These are phyloP conservation scores for Pseudocohnilembus persalinus DNA, from an alignment of 169 alveolate genomes.

Conservation along the genomic window DNA sequence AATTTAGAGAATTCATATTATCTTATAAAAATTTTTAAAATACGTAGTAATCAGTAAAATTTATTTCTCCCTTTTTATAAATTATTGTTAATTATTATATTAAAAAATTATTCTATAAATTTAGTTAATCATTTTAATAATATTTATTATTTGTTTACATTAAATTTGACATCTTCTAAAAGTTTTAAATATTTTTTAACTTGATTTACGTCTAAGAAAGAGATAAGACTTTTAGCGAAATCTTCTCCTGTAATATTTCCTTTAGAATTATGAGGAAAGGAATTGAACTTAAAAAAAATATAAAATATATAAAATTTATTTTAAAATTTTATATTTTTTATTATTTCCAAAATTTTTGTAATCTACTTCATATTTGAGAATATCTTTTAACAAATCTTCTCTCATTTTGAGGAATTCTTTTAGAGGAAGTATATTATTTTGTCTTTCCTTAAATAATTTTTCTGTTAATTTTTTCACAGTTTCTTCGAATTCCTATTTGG, in stretches of 20 bases:
- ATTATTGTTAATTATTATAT: too few relatives aligned
- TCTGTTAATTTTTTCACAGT: background rate
- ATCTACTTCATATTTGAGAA: background rate
- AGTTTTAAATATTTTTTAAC: constrained; percentile 5
- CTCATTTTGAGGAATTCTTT: background rate
- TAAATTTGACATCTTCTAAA: constrained; percentile 10
- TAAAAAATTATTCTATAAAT: too few relatives aligned
- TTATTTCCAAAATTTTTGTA: background rate
- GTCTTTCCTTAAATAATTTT: background rate
- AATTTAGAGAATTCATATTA: background rate
- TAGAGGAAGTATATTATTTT: background rate
- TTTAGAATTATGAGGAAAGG: background rate
- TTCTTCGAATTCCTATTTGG: background rate
- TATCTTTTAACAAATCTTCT: constrained; percentile 12
- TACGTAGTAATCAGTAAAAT: constrained; percentile 1
- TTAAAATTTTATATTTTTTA: background rate
- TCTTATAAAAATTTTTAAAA: constrained; percentile 11
- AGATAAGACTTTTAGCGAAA: constrained; percentile 24
- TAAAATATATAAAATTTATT: too few relatives aligned
- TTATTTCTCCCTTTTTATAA: background rate
- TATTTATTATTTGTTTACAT: too few relatives aligned
- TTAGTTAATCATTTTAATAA: too few relatives aligned
- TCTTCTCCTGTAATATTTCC: constrained; percentile 25
- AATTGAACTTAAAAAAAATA: background rate
- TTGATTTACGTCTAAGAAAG: background rate